A percentile compares a stretch with the other conserved stretches of the same genome.
Evolutionary conservation across 129 eudicot genomes (phyloP).

Genomic region (Saposhnikovia divaricata): DNA sequence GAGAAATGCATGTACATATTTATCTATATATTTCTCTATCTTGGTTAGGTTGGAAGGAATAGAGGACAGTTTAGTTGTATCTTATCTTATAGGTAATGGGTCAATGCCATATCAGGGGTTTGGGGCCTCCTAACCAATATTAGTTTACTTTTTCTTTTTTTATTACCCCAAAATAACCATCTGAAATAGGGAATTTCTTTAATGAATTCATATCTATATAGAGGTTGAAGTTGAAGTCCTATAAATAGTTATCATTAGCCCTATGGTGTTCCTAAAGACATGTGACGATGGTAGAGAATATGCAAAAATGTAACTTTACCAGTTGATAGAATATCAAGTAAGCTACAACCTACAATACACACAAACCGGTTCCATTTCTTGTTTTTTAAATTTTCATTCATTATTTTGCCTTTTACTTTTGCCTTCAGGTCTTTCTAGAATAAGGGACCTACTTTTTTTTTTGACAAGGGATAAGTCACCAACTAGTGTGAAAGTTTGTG

Average conservation of each 20-base stretch:
- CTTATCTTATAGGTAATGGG: conserved; percentile 8
- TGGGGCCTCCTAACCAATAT: conserved; percentile 7
- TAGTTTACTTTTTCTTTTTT: not conserved
- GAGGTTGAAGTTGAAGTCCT: not conserved
- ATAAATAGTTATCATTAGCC: not conserved
- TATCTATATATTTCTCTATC: not conserved
- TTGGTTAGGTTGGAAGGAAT: conserved; percentile 16
- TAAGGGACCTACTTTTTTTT: not conserved
- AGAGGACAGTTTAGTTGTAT: conserved; percentile 7
- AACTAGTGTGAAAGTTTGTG: no score
- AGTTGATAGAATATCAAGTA: not conserved
- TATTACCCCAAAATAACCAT: not conserved
- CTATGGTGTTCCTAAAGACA: not conserved
- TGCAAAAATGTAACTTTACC: not conserved
- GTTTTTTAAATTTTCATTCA: not conserved
- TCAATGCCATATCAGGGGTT: not conserved
- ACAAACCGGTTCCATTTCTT: not conserved
- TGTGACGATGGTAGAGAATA: not conserved
- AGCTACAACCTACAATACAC: not conserved
- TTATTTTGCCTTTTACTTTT: not conserved
- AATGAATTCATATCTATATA: not conserved
- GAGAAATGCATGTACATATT: not conserved
- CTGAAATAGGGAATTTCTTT: not conserved
- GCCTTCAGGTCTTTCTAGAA: not conserved
- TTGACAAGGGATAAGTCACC: no score